These are phyloP conservation scores for Nevesoporus exiguus DNA, from an alignment of 768 basidiomycete genomes.

Conservation along the genomic window DNA sequence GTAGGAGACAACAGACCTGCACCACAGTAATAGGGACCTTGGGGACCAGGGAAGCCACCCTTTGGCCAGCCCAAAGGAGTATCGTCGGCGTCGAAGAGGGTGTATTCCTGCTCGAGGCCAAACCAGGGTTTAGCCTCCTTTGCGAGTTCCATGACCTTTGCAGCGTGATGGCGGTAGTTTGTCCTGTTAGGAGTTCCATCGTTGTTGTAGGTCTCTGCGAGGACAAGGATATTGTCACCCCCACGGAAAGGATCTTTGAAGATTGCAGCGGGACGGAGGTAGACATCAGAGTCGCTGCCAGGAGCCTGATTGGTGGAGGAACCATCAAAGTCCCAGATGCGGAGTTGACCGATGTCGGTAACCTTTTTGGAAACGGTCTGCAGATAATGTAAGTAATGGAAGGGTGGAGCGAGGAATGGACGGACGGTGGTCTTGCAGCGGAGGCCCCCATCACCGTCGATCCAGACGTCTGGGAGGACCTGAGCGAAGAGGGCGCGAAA, in stretches of 20 bases:
- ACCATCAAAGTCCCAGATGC: conserved; percentile 99
- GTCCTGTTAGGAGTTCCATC: conserved; percentile 97
- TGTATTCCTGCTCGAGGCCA: conserved; percentile 99
- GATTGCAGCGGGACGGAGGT: conserved; percentile 93
- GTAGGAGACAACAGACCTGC: conserved; percentile 55
- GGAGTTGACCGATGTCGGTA: conserved; percentile 84
- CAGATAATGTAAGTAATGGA: background rate
- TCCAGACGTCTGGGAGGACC: conserved; percentile 80
- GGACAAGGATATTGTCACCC: conserved; percentile 95
- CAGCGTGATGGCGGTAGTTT: conserved; percentile 91
- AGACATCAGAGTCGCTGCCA: conserved; percentile 93
- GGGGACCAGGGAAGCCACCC: conserved; percentile 98
- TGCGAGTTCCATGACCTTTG: conserved; percentile 93
- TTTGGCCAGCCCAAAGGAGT: conserved; percentile 95
- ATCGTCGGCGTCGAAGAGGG: conserved; percentile 90
- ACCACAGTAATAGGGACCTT: conserved; percentile 99
- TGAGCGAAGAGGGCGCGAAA: conserved; percentile 4
- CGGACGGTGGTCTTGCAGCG: conserved; percentile 94
- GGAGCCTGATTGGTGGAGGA: conserved; percentile 98
- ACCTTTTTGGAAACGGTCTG: conserved; percentile 88
- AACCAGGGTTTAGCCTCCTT: conserved; percentile 88
- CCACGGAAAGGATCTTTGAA: conserved; percentile 99
- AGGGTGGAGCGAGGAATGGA: conserved; percentile 8
- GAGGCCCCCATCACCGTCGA: conserved; percentile 91
- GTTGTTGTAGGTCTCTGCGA: conserved; percentile 97